These are phyloP conservation scores for Hyphodiscus hymeniophilus DNA, from an alignment of 495 filamentous ascomycete species.

Conservation along the genomic window DNA sequence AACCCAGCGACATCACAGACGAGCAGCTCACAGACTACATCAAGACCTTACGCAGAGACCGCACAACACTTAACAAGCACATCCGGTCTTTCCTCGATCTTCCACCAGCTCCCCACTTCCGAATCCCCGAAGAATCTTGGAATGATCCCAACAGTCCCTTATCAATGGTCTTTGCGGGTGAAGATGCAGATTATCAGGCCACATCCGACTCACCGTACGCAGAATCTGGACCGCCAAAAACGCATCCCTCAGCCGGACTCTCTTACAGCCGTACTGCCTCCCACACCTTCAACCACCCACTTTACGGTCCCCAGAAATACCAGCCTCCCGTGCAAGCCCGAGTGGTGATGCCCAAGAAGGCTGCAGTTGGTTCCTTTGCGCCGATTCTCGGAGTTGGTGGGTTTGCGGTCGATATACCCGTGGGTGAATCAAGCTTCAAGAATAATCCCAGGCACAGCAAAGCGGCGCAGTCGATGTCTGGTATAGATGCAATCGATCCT, in stretches of 20 bases:
- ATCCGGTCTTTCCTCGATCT: constrained; percentile 23
- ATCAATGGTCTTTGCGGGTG: no score
- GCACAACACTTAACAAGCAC: constrained; percentile 15
- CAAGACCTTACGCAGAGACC: constrained; percentile 47
- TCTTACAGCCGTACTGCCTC: constrained; percentile 70
- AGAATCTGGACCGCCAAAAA: constrained; percentile 59
- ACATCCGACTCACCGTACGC: constrained; percentile 39
- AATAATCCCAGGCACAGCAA: not conserved
- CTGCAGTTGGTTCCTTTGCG: constrained; percentile 14
- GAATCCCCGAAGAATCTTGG: constrained; percentile 25
- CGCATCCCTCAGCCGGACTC: constrained; percentile 87
- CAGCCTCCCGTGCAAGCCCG: constrained; percentile 60
- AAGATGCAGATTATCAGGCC: not conserved
- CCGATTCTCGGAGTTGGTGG: constrained; percentile 40
- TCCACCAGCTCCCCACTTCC: constrained; percentile 33
- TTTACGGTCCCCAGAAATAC: constrained; percentile 65
- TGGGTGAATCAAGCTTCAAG: constrained; percentile 24
- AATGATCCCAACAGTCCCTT: no score
- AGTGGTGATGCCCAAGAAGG: constrained; percentile 42
- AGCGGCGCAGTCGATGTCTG: constrained; percentile 15
- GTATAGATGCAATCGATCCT: constrained; percentile 46
- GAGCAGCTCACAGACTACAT: constrained; percentile 53
- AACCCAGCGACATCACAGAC: constrained; percentile 42
- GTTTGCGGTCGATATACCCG: constrained; percentile 30
- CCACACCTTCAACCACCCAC: constrained; percentile 68